Evolutionary conservation across 257 asterid genomes (phyloP).

Genomic region (Ehretia macrophylla): DNA sequence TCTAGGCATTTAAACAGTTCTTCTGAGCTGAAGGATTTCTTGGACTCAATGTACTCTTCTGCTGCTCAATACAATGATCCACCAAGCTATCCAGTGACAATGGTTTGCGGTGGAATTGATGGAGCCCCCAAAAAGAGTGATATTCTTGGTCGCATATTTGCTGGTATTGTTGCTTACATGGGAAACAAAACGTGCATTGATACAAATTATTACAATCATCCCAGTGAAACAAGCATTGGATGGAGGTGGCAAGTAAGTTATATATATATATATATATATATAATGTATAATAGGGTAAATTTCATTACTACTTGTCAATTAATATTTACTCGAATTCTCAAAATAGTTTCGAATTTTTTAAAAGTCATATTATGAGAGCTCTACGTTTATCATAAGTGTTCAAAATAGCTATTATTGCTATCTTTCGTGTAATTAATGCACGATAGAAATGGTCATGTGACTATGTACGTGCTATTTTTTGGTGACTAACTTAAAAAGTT

Average conservation of each 20-base stretch:
- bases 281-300: too few relatives aligned
- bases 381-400: not conserved
- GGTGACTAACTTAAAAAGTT: too few relatives aligned
- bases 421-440: too few relatives aligned
- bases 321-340: too few relatives aligned
- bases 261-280: too few relatives aligned
- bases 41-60: slow-evolving; percentile 29
- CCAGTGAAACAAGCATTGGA: slow-evolving; percentile 38
- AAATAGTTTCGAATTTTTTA: too few relatives aligned
- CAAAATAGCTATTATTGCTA: not conserved
- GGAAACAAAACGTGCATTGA: slow-evolving; percentile 32
- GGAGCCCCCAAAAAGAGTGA: slow-evolving; percentile 31
- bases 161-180: slow-evolving; percentile 34
- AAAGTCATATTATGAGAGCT: too few relatives aligned
- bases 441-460: too few relatives aligned
- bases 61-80: slow-evolving; percentile 60
- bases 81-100: slow-evolving; percentile 39
- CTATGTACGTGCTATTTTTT: too few relatives aligned
- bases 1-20: slow-evolving; percentile 34
- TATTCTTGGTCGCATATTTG: slow-evolving; percentile 38
- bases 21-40: slow-evolving; percentile 35
- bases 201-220: not conserved
- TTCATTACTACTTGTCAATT: too few relatives aligned
- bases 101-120: slow-evolving; percentile 52
- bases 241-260: slow-evolving; percentile 71